Evolutionary conservation across 495 filamentous ascomycete genomes (phyloP).

Genomic region (Penicillium paradoxum): DNA sequence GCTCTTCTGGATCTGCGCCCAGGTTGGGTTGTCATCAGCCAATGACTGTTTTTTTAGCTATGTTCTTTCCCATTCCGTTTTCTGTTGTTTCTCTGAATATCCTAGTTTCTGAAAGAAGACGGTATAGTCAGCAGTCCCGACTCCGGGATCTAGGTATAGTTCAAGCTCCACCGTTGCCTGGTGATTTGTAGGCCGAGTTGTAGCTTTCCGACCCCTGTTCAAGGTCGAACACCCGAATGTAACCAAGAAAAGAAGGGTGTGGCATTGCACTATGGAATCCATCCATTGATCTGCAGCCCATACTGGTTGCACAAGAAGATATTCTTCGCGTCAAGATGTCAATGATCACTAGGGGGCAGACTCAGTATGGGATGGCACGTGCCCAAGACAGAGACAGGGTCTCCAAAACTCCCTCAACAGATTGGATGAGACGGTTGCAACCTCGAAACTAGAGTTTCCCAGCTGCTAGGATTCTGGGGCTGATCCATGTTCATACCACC

Average conservation of each 20-base stretch:
- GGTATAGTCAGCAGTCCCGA: constrained; percentile 8
- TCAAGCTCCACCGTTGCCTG: constrained; percentile 2
- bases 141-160: constrained; percentile 1
- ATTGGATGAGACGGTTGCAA: constrained; percentile 15
- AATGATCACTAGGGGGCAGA: constrained; percentile 1
- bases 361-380: constrained; percentile 13
- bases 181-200: constrained; percentile 2
- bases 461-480: constrained; percentile 2
- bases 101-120: not conserved
- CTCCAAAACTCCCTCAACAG: not conserved
- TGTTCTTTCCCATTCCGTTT: not conserved
- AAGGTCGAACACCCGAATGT: constrained; percentile 18
- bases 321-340: constrained; percentile 10
- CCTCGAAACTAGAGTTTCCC: constrained; percentile 5
- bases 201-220: constrained; percentile 12
- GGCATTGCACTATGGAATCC: constrained; percentile 5
- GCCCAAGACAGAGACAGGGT: constrained; percentile 9
- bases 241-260: constrained; percentile 13
- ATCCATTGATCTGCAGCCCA: constrained; percentile 5
- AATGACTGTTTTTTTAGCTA: constrained; percentile 11
- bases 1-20: constrained; percentile 5
- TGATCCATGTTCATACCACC: constrained; percentile 9
- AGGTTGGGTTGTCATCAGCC: constrained; percentile 1
- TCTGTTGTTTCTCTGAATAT: not conserved
- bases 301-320: not conserved